Conservation (phyloP, 306 rosid genomes). For the Vigna trinervia region DNA sequence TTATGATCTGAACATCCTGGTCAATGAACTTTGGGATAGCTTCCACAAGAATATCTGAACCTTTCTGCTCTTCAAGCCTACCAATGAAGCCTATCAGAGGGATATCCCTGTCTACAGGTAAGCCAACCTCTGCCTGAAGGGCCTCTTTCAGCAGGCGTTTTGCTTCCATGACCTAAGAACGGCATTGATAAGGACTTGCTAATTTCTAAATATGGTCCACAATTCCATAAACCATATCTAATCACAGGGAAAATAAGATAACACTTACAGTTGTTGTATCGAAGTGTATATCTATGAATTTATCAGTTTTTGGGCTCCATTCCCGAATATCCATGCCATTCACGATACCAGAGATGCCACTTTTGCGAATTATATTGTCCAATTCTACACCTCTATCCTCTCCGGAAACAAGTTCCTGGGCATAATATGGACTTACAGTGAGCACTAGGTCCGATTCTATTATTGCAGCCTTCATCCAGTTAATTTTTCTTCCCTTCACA, state of each 20-base stretch:
- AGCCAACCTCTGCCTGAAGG: constrained; percentile 92
- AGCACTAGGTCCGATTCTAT: constrained; percentile 66
- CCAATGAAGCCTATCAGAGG: constrained; percentile 95
- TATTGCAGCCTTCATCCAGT: constrained; percentile 88
- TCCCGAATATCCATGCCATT: constrained; percentile 88
- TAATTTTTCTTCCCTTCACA: constrained; percentile 76
- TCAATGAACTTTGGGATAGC: constrained; percentile 69
- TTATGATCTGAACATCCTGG: constrained; percentile 73
- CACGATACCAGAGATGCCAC: constrained; percentile 61
- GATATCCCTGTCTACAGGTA: constrained; percentile 76
- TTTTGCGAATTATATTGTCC: constrained; percentile 56
- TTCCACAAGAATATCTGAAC: constrained; percentile 88
- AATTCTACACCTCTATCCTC: constrained; percentile 65
- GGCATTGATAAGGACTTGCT: constrained; percentile 20
- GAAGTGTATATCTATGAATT: constrained; percentile 55
- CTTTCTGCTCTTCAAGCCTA: constrained; percentile 98
- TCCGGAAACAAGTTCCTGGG: constrained; percentile 66
- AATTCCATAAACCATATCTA: not conserved
- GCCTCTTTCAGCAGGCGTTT: constrained; percentile 80
- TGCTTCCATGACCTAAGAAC: constrained; percentile 69
- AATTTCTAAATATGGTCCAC: not conserved
- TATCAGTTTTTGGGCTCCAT: constrained; percentile 81
- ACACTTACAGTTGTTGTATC: constrained; percentile 70
- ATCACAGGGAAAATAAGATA: not conserved
- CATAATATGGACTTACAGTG: constrained; percentile 82